Base-by-base conservation (phyloP, 352 stramenopile species). In the Globisporangium alternatum region DNA sequence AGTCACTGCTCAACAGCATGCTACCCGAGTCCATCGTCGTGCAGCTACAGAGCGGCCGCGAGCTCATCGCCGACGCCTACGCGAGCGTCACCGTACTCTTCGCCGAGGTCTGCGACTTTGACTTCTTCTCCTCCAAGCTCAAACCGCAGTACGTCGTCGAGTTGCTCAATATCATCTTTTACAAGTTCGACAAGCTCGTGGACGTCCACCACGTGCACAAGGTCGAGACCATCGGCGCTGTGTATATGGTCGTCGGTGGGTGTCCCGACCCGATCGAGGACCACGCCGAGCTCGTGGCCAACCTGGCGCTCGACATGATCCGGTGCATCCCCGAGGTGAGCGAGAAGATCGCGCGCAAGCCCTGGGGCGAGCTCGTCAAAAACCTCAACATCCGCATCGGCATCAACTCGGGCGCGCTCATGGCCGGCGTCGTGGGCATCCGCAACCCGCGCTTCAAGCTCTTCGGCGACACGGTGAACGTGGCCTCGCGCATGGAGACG, bases 171-270 rank as follows among this genome's bases (percentile, higher is more conserved):
- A 92, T 89, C 43, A 69, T 96, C 22, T 97, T 93, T 61, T 95
- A 89, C 73, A 89, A 94, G 65, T 96, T 97, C 45, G 90, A 96
- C 72, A 86, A 92, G 55, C 75, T 96, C 15, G 80, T 94, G 22
- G 86, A 96, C 37, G 78, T 92, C 6, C 86, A 95, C 59, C 72
- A 84, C n/a, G 87, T 97, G 8, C 89, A 97, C 74, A 97, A 97
- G 67, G 86, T 97, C 5, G 89, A 97, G 64, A 97, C 90, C 13
- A 91, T 97, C n/a, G 89, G 86, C 21, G 83, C 90, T 8, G 88
- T 95, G 0, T 97, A 97, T 70, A 95, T 97, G 87, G 89, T 94
- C 13, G 85, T 93, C 1, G 81, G 83, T 13, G 88, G 89, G 0
- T 96, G 85, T 43, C 88, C 89, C 6, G 76, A 93, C 33, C 72